These are phyloP conservation scores for Prunus yedoensis DNA, from an alignment of 331 rosid genomes.

Conservation along the genomic window DNA sequence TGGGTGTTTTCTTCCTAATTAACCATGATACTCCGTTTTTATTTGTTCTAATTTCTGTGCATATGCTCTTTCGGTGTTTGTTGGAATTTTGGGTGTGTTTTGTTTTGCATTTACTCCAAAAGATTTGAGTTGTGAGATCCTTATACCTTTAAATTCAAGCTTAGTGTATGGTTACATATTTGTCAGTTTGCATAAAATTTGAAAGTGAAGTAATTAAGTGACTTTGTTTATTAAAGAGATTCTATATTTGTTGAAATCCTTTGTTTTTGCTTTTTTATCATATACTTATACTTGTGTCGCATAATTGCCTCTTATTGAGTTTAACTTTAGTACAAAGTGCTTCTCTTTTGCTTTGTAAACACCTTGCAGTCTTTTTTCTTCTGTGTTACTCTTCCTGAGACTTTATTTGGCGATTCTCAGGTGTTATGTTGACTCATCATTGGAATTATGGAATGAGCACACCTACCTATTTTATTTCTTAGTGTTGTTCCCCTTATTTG, in stretches of 20 bases:
- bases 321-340: neutral
- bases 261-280: neutral
- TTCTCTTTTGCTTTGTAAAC: constrained; percentile 6
- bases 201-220: neutral
- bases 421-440: constrained; percentile 9
- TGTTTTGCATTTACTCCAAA: neutral
- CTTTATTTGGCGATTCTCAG: neutral
- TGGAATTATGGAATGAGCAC: constrained; percentile 7
- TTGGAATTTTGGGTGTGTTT: neutral
- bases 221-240: neutral
- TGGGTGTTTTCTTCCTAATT: neutral
- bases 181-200: neutral
- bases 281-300: neutral
- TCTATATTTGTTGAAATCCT: neutral
- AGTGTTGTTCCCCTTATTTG: constrained; percentile 3
- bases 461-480: neutral
- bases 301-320: neutral
- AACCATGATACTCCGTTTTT: neutral
- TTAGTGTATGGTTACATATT: neutral
- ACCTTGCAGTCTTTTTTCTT: neutral
- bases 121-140: neutral
- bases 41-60: neutral
- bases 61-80: constrained; percentile 10
- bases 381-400: neutral
- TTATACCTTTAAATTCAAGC: neutral